Percentiles rank a stretch among this genome's conserved stretches.
These are phyloP conservation scores for Rheum nobile DNA, from an alignment of 148 eudicot species.

Conservation along the genomic window DNA sequence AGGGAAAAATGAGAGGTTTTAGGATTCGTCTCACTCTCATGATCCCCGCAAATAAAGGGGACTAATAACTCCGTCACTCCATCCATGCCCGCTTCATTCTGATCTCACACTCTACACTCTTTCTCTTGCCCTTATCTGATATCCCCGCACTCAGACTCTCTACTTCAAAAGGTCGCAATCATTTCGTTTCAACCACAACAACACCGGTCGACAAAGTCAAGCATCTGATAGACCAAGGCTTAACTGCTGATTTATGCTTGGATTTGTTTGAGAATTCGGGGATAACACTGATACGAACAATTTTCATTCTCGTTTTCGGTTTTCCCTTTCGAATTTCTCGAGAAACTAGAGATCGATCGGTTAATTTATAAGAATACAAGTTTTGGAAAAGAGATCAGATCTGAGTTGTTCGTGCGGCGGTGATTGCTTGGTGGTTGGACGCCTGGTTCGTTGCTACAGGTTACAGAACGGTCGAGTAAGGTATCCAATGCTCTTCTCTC, in stretches of 20 bases:
- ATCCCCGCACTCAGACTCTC: background rate
- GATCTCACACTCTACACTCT: background rate
- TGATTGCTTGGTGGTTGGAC: background rate
- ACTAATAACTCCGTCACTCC: background rate
- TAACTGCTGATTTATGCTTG: background rate
- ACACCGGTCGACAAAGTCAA: background rate
- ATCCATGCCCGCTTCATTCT: background rate
- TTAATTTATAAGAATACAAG: background rate
- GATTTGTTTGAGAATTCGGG: background rate
- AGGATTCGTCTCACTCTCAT: conserved; percentile 1
- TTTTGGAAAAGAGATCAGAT: conserved; percentile 5
- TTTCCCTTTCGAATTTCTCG: background rate
- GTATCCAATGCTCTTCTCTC: background rate
- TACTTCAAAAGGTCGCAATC: background rate
- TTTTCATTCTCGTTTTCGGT: background rate
- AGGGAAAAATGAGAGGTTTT: background rate
- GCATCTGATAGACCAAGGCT: background rate
- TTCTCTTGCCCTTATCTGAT: background rate
- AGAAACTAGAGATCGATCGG: background rate
- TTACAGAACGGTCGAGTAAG: conserved; percentile 2
- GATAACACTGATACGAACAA: background rate
- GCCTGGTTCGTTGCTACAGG: background rate
- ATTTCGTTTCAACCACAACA: conserved; percentile 1
- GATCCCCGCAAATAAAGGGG: background rate
- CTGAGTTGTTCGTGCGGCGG: conserved; percentile 4